Base-by-base conservation (phyloP, 305 asterid genomes). In the Fraxinus angustifolia region DNA sequence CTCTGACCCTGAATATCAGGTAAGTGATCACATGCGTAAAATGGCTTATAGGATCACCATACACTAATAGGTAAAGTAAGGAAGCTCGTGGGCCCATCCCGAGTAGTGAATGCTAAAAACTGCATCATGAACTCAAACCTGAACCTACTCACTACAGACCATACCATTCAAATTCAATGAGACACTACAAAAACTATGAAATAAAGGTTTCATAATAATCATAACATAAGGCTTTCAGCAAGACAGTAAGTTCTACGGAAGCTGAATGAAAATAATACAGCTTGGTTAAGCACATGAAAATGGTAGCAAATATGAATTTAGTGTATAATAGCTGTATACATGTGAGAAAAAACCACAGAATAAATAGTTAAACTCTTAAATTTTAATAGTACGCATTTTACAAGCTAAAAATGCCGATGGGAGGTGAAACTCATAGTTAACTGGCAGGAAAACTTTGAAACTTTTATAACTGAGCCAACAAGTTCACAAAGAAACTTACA, bases 361-460 rank as follows among this genome's bases (percentile, higher is more conserved):
- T 56, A 17, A 73, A 45, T 70, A 28, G 60, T 42, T 45, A 42
- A 42, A 4, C 17, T 45, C 17, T 45, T 11, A 11, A 10, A 12
- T 42, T 42, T 42, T 45, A 45, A 12, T 45, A 12, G 56, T 45
- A 45, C n/a, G 16, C 56, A 45, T 45, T 45, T 3, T 87, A 95
- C 88, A 92, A 82, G 8, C 56, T 50, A 36, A 72, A 50, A 72
- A 3, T 40, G 77, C 67, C 70, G 28, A 3, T 23, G 78, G 75
- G 36, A 79, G 19, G 30, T 21, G 70, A 79, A 83, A 30, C 78
- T 77, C 67, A 30, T 78, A 21, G 75, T 31, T 68, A 33, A 79
- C 48, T 19, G 68, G 60, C 76, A 82, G 80, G 6, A 77, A 60
- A 82, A 77, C 33, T 45, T 38, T 38, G 76, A 89, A 79, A 77